Base-by-base conservation (phyloP, 225 moss, liverwort and hornwort genomes). In the Anthoceros angustus region DNA sequence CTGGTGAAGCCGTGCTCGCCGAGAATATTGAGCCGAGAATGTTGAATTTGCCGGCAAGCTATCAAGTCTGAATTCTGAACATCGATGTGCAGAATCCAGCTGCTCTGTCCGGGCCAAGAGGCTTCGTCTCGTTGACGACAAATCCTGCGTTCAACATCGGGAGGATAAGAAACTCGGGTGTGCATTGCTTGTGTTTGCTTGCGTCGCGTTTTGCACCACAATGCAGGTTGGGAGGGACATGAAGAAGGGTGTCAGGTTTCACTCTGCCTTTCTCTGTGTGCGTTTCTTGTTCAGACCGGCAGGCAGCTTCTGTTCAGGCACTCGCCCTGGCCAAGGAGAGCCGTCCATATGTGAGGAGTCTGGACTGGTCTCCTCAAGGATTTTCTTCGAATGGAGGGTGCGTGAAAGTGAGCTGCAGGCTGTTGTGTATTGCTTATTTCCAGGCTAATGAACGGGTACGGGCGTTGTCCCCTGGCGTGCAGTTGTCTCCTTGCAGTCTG, bases 321-420 rank as follows among this genome's bases (percentile, higher is more conserved):
- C 84, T 77, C 64, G 76, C 86, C 65, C 79, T 98, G 70, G 80
- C 79, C 68, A 82, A 92, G 74, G 92, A 92, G 63, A 82, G 85
- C 66, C 87, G 98, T 64, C 82, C 82, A 41, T 74, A 78, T 10
- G 98, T 92, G 32, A 89, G 89, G 62, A 79, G 82, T 25, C 69
- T 92, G 66, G 92, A 87, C 79, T 98, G 98, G 98, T 98, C 98
- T 69, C 89, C 98, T 46, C 87, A 78, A 41, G 98, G 98, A 38
- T 84, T 92, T 67, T 89, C 98, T 72, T 85, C 87, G 63, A 83
- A 98, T 79, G 92, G 98, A 70, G 92, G 92, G 92, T 92, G 65
- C 43, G 88, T 55, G n/a, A 12, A 48, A 48, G 1, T 48, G 2
- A 12, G 1, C 5, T 48, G n/a, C 0, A 18, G 6, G 23, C 18